phyloP scores from a whole-genome alignment of 768 basidiomycete genomes.

The Cytidiella melzeri region DNA sequence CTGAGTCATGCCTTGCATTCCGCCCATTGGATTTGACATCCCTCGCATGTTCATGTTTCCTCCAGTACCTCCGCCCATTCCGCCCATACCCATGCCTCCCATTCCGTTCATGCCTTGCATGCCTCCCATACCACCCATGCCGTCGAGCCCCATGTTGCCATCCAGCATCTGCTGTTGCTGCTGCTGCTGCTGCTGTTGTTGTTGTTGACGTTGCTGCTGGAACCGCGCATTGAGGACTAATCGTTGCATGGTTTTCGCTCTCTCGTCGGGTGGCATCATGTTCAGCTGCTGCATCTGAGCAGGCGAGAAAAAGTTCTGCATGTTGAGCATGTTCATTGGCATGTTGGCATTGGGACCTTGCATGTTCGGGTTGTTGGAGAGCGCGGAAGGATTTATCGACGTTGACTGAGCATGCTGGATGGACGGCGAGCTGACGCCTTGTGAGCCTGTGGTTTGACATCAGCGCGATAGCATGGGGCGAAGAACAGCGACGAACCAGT shows the following conservation, averaged over 20 bases:
- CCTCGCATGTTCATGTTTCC: constrained; percentile 2
- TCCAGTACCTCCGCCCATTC: background rate
- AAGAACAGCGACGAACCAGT: constrained; percentile 1
- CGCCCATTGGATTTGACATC: background rate
- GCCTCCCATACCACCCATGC: constrained; percentile 9
- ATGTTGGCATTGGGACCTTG: constrained; percentile 19
- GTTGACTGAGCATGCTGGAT: background rate
- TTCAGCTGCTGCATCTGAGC: constrained; percentile 21
- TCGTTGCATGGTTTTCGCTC: constrained; percentile 21
- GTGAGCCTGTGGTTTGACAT: constrained; percentile 1
- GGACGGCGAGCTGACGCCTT: background rate
- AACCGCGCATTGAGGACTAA: constrained; percentile 2
- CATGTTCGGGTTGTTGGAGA: constrained; percentile 4
- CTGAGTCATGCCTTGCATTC: constrained; percentile 16
- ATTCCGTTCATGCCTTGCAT: constrained; percentile 7
- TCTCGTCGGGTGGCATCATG: constrained; percentile 26
- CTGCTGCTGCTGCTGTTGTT: constrained; percentile 10
- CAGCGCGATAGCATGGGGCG: background rate
- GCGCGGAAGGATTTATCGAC: constrained; percentile 1
- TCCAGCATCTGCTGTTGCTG: background rate
- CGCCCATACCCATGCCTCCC: background rate
- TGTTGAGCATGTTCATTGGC: constrained; percentile 11
- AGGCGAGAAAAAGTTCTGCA: constrained; percentile 16
- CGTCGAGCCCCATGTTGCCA: constrained; percentile 1
- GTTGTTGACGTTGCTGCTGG: constrained; percentile 21